A percentile compares a stretch with the other conserved stretches of the same genome.
Evolutionary conservation across 768 basidiomycete genomes (phyloP).

Genomic region (Podaxis sp.): DNA sequence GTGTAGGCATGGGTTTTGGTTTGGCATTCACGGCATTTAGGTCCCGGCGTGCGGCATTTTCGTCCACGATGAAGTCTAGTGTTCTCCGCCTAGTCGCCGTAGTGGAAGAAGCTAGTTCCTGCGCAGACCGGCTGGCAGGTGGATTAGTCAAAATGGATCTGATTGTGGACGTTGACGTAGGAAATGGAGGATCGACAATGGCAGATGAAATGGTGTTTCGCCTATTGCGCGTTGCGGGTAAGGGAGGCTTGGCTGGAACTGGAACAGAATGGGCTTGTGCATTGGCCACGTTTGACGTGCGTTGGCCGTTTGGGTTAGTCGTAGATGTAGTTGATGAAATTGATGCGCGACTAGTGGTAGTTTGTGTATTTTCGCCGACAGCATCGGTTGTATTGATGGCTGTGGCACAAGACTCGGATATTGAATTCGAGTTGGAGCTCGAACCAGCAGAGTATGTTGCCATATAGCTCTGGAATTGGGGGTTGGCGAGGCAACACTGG

Average conservation of each 20-base stretch:
- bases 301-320: not conserved
- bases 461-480: not conserved
- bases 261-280: not conserved
- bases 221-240: not conserved
- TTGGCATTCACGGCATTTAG: not conserved
- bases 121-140: not conserved
- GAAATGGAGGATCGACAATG: not conserved
- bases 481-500: conserved; percentile 6
- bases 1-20: not conserved
- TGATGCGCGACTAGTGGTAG: not conserved
- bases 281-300: not conserved
- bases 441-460: not conserved
- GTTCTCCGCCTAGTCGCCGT: not conserved
- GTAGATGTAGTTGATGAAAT: not conserved
- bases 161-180: not conserved
- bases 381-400: not conserved
- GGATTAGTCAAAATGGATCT: not conserved
- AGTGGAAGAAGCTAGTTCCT: not conserved
- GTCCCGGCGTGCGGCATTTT: conserved; percentile 6
- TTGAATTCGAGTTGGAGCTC: not conserved
- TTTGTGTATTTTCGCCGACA: not conserved
- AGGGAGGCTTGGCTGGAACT: not conserved
- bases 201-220: not conserved
- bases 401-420: not conserved
- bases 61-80: not conserved